Percentiles rank a stretch among this genome's conserved stretches.
phyloP scores from a whole-genome alignment of 2,329 filamentous ascomycete genomes.

The Drechslerella stenobrocha region DNA sequence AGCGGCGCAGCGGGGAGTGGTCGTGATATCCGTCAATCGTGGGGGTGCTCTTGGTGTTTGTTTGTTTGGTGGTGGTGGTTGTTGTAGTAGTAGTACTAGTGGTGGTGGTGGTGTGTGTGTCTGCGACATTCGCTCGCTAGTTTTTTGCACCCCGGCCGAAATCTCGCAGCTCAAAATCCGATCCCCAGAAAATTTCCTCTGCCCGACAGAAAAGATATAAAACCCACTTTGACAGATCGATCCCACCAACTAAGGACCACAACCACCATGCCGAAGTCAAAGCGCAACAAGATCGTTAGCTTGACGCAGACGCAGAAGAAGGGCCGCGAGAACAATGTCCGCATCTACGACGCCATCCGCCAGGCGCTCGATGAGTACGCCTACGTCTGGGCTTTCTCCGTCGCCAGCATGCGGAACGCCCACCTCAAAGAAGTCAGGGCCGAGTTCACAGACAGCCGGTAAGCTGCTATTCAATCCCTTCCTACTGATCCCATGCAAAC shows the following conservation, averaged over 20 bases:
- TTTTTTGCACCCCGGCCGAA: constrained; percentile 28
- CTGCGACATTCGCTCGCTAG: constrained; percentile 30
- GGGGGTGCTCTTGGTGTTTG: constrained; percentile 5
- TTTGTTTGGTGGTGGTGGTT: constrained; percentile 1
- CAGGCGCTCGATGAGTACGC: constrained; percentile 81
- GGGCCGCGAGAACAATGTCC: constrained; percentile 83
- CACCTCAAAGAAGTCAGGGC: constrained; percentile 88
- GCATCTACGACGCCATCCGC: constrained; percentile 85
- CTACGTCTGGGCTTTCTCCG: constrained; percentile 87
- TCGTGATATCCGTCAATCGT: constrained; percentile 26
- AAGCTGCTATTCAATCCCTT: constrained; percentile 53
- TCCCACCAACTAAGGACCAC: constrained; percentile 6
- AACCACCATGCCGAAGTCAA: constrained; percentile 84
- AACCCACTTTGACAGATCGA: no score
- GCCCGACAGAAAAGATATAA: constrained; percentile 14
- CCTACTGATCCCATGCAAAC: constrained; percentile 55
- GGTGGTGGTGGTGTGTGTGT: constrained; percentile 12
- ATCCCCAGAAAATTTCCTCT: constrained; percentile 32
- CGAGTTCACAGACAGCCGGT: constrained; percentile 83
- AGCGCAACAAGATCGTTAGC: constrained; percentile 85
- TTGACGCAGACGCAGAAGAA: constrained; percentile 92
- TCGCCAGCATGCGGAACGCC: constrained; percentile 98
- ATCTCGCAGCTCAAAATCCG: constrained; percentile 26
- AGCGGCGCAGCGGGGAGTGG: constrained; percentile 33
- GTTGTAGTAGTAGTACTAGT: constrained; percentile 4